Evolutionary conservation across 2,329 filamentous ascomycete genomes (phyloP), one percentile per base, ranked within the genome.

Genomic region (Sporothrix luriei): DNA sequence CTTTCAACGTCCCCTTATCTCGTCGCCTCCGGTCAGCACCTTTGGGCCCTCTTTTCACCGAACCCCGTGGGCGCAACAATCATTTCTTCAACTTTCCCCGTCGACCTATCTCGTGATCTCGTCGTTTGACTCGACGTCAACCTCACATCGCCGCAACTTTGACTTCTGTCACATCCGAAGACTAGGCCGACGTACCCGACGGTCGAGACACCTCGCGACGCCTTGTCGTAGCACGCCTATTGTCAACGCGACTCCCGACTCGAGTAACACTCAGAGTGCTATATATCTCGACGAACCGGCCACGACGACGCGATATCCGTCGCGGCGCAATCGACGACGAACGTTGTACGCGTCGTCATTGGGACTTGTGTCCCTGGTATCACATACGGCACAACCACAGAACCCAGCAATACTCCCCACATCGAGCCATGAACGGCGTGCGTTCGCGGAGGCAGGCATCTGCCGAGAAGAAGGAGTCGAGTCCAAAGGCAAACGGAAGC

Each of bases 381-480:
- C 21, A 62, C 38, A 46, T 21, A 62, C 21, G 3, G 16, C 24
- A 26, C 38, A 24, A 26, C 38, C 57, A 62, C 38, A 26, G 26
- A 26, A 43, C 40, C 11, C 4, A 10, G 6, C 38, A 62, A 62
- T 16, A n/a, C 14, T 10, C 11, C 26, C 2, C 59, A 55, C 33
- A 62, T 38, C 38, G 48, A 61, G 29, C 57, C 38, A 77, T 77
- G 76, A 68, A 76, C 21, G 76, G 75, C 70, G 72, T 75, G 55
- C 75, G 74, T 68, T 76, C 74, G 52, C 74, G 76, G 69, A 72
- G 74, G 57, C 74, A 76, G 72, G 73, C 74, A 19, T 73, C 74
- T 24, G 74, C 71, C 61, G 73, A 77, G n/a, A 65, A 68, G 66
- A 55, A 68, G 66, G 54, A 70, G 24, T 64, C 67, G 55, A 55